phyloP scores from a whole-genome alignment of 208 protist genomes.

The Ichthyophonus hoferi region DNA sequence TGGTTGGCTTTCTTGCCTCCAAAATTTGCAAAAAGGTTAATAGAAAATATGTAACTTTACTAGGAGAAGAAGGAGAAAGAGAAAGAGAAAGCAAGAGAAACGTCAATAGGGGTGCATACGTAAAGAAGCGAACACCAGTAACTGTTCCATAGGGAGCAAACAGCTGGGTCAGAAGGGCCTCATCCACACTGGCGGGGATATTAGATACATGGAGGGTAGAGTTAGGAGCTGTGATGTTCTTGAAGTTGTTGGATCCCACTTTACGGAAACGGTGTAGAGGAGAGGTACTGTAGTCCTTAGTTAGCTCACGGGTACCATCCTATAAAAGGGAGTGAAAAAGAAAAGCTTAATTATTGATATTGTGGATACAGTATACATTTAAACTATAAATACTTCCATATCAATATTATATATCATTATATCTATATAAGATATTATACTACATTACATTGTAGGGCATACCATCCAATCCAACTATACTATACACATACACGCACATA shows the following conservation, averaged over 20 bases:
- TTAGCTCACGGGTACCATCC: conserved; percentile 21
- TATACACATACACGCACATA: no score
- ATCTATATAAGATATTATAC: no score
- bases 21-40: neutral
- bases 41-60: neutral
- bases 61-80: neutral
- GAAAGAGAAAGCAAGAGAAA: neutral
- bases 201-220: conserved; percentile 25
- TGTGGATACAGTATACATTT: no score
- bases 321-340: no score
- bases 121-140: conserved; percentile 7
- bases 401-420: no score
- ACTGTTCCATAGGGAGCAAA: conserved; percentile 25
- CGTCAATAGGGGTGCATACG: neutral
- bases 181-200: neutral
- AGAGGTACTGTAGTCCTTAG: conserved; percentile 24
- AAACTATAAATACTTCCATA: no score
- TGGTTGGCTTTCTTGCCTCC: neutral
- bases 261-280: conserved; percentile 12
- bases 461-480: no score
- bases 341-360: no score
- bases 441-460: no score
- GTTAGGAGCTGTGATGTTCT: conserved; percentile 26
- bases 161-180: neutral
- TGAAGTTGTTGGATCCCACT: conserved; percentile 29